Evolutionary conservation across 2,329 filamentous ascomycete genomes (phyloP), one percentile per base, ranked within the genome.

Genomic region (Ceratocystis harringtonii): DNA sequence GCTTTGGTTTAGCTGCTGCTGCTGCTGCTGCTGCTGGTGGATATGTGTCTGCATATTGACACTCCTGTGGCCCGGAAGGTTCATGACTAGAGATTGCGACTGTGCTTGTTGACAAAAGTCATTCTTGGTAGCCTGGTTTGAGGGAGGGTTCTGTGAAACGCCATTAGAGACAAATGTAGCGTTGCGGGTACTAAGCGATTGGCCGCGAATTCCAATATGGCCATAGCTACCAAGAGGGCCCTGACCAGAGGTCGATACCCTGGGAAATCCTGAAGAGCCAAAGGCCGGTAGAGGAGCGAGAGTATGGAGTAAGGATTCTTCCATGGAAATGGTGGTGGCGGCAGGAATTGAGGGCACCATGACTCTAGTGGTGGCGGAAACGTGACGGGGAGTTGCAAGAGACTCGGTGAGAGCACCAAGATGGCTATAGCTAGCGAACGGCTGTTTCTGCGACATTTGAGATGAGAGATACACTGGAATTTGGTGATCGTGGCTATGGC

Each of bases 181-280:
- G 30, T 58, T 36, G 55, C 28, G 55, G 55, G 17, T 12, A 36
- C 55, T 7, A 30, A 36, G 25, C 17, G 55, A 10, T n/a, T 36
- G 55, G 28, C 17, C 30, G 32, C 55, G 55, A 36, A 19, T 58
- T 32, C 55, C 55, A 36, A 58, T 36, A 36, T 58, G 55, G 30
- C 55, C 55, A 19, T 58, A 58, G 55, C 55, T 58, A 30, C 55
- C 55, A 19, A 58, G 55, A 22, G 55, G 55, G 55, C 55, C 55
- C 55, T 58, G 55, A 8, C 55, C 55, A 36, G 55, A 58, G 17
- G 19, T 58, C 17, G 55, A 58, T 36, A 58, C 55, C n/a, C 28
- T 58, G 7, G 55, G 55, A n/a, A 58, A 58, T 10, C 19, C 55
- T n/a, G 55, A 58, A 36, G 55, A 15, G 17, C 55, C 55, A 58